phyloP scores from a whole-genome alignment of 2,329 filamentous ascomycete species.

The Neoarthrinium moseri region DNA sequence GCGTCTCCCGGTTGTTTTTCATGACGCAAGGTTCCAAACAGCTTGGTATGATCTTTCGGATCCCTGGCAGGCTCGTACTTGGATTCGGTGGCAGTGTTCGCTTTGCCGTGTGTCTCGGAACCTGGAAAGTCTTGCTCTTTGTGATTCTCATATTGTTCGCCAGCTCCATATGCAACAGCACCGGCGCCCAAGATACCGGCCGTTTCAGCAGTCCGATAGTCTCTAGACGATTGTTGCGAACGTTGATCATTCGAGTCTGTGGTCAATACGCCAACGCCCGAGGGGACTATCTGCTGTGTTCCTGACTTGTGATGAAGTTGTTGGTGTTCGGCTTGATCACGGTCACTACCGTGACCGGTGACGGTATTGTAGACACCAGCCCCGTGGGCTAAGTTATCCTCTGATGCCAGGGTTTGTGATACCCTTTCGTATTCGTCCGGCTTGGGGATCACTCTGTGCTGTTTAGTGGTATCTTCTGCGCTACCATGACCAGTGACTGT shows the following conservation, averaged over 20 bases:
- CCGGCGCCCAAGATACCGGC: neutral
- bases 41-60: too few relatives aligned
- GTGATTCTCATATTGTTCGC: neutral
- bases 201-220: too few relatives aligned
- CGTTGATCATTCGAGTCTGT: too few relatives aligned
- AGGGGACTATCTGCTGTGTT: neutral
- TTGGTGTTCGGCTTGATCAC: constrained; percentile 8
- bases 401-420: neutral
- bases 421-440: neutral
- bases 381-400: neutral
- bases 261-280: neutral
- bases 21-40: too few relatives aligned
- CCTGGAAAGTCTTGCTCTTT: neutral
- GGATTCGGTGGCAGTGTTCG: too few relatives aligned
- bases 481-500: constrained; percentile 20
- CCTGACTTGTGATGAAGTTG: neutral
- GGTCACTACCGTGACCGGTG: constrained; percentile 21
- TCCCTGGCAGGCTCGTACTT: too few relatives aligned
- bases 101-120: too few relatives aligned
- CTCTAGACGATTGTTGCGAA: too few relatives aligned
- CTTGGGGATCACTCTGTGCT: constrained; percentile 4
- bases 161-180: neutral
- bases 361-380: constrained; percentile 17
- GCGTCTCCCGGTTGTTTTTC: too few relatives aligned
- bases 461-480: constrained; percentile 10